Conservation (phyloP, 441 rosid genomes). For the Jatropha podagrica region DNA sequence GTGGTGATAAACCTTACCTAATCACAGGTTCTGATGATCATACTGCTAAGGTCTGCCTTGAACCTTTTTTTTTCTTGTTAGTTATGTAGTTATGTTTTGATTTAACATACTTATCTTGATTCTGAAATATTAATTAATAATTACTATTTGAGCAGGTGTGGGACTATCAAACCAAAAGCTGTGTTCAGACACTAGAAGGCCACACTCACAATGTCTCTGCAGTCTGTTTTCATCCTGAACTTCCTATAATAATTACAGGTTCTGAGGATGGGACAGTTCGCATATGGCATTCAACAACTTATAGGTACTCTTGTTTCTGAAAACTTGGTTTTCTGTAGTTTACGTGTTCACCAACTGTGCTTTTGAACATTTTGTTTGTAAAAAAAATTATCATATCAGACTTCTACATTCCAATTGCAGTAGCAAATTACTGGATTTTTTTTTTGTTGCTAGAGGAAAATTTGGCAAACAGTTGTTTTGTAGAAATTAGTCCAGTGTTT, state of each 20-base stretch:
- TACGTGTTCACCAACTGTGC: background rate
- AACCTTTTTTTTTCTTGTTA: background rate
- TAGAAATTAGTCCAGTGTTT: background rate
- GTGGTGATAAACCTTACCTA: constrained; percentile 89
- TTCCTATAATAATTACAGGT: constrained; percentile 74
- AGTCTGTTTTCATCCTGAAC: constrained; percentile 78
- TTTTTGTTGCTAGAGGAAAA: background rate
- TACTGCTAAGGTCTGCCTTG: constrained; percentile 82
- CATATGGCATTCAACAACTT: constrained; percentile 78
- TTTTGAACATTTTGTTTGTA: background rate
- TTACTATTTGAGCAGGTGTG: constrained; percentile 55
- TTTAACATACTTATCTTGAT: constrained; percentile 15
- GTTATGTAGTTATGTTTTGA: background rate
- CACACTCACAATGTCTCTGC: constrained; percentile 89
- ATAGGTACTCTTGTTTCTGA: constrained; percentile 43
- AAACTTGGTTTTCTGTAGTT: background rate
- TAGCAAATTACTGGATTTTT: background rate
- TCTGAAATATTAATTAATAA: constrained; percentile 19
- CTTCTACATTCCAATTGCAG: background rate
- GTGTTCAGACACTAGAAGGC: constrained; percentile 81
- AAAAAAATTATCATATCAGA: background rate
- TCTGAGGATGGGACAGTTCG: constrained; percentile 88
- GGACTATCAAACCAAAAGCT: constrained; percentile 83
- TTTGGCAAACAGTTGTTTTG: background rate
- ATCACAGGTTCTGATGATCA: constrained; percentile 97